phyloP scores from a whole-genome alignment of 176 grass and related monocot species.

The Oropetium thomaeum region DNA sequence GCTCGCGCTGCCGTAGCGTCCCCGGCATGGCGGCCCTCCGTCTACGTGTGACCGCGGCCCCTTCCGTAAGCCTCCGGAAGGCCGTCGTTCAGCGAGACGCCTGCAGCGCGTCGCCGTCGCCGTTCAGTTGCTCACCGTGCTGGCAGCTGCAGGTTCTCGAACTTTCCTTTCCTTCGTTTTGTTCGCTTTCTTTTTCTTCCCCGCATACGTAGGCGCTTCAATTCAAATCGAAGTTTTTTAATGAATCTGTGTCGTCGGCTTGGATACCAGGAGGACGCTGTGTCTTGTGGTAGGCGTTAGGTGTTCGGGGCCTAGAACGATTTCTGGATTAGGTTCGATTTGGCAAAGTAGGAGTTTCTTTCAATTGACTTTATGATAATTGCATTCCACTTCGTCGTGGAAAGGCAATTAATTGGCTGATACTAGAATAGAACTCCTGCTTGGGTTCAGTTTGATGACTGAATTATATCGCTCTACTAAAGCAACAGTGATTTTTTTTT shows the following conservation, averaged over 20 bases:
- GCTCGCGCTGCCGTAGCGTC: not conserved
- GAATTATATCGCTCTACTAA: not conserved
- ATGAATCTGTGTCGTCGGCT: not conserved
- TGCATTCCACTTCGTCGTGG: not conserved
- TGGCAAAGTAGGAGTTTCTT: not conserved
- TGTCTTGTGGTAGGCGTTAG: not conserved
- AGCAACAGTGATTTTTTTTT: no score
- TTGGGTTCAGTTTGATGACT: not conserved
- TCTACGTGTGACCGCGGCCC: not conserved
- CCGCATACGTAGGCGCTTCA: not conserved
- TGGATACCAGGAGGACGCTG: not conserved
- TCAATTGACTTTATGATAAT: not conserved
- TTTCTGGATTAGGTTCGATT: not conserved
- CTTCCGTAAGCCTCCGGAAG: not conserved
- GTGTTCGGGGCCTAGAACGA: not conserved
- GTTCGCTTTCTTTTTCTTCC: not conserved
- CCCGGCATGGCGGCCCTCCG: constrained; percentile 22
- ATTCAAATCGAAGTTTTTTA: not conserved
- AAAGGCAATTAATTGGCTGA: not conserved
- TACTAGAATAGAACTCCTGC: not conserved
- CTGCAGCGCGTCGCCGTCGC: not conserved
- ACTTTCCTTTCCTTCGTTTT: not conserved
- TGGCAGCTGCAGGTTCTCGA: constrained; percentile 24
- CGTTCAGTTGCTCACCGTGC: not conserved
- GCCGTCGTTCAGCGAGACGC: not conserved